These are phyloP conservation scores for Penicillium sp. DNA, from an alignment of 2,329 filamentous ascomycete genomes.

Conservation along the genomic window DNA sequence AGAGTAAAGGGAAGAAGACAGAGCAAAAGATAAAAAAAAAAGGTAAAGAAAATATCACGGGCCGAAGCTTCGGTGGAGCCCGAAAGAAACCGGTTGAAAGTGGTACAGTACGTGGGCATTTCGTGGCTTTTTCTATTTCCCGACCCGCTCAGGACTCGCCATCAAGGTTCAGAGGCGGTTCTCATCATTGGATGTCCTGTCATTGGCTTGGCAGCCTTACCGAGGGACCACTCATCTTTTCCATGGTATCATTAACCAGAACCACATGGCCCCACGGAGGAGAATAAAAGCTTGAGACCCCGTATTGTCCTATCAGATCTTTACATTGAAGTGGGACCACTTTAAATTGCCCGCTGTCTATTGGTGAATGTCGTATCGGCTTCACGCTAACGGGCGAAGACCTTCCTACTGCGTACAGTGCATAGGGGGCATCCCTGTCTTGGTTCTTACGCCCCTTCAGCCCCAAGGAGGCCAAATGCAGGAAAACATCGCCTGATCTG, in stretches of 20 bases:
- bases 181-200: not conserved
- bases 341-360: not conserved
- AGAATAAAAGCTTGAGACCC: slow-evolving; percentile 10
- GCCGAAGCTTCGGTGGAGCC: not conserved
- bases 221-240: not conserved
- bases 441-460: not conserved
- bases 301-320: not conserved
- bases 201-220: not conserved
- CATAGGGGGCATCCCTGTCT: not conserved
- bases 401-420: slow-evolving; percentile 1
- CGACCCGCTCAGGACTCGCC: not conserved
- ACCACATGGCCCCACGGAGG: not conserved
- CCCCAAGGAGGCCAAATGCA: not conserved
- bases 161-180: not conserved
- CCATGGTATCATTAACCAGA: not conserved
- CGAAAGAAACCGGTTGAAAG: not conserved
- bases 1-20: not conserved
- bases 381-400: not conserved
- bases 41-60: slow-evolving; percentile 3
- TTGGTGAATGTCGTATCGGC: not conserved
- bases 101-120: not conserved
- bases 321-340: not conserved
- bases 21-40: slow-evolving; percentile 1
- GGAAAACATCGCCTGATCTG: not conserved
- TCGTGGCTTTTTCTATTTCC: not conserved